Evolutionary conservation across 148 eudicot species (phyloP), one percentile per base, ranked within the genome.

Genomic region (Limonium bicolor): DNA sequence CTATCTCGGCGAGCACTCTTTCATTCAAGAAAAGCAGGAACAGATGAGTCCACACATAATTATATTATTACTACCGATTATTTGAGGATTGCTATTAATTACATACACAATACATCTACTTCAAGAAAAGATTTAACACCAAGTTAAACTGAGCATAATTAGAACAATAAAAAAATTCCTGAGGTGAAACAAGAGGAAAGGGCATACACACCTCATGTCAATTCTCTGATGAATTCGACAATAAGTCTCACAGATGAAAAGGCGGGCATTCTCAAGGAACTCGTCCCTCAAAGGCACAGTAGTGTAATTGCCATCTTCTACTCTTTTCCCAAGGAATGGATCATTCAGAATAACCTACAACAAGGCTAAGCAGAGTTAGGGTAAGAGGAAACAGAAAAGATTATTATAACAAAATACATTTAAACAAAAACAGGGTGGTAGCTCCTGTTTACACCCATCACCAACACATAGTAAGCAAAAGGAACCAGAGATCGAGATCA

Each of bases 181-280:
- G n/a, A n/a, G n/a, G n/a, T n/a, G n/a, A n/a, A n/a, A n/a, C n/a
- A n/a, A n/a, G n/a, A n/a, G n/a, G n/a, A n/a, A n/a, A n/a, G 27
- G 16, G 8, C 8, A 23, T 20, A 60, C 74, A 40, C 73, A 90
- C 99, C 85, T 77, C 82, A 85, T 70, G 63, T 90, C 80, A 50
- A 90, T 81, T 46, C 99, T 78, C 69, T 81, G 88, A 74, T 90
- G 99, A 32, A 90, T 90, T 41, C 82, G 71, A 63, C 99, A 90
- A 46, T 90, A 90, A 43, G 93, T 90, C 66, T 90, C 99, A 51
- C 74, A 80, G 28, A 90, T 73, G 49, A 85, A 85, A 43, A 84
- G 95, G 5, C 99, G 80, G 16, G 99, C 99, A 76, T 90, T 90
- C 53, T 90, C 99, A 38, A 90, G 88, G 51, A 90, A 90, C 60